Conservation (phyloP, 768 basidiomycete genomes). For the Butyriboletus loyo region DNA sequence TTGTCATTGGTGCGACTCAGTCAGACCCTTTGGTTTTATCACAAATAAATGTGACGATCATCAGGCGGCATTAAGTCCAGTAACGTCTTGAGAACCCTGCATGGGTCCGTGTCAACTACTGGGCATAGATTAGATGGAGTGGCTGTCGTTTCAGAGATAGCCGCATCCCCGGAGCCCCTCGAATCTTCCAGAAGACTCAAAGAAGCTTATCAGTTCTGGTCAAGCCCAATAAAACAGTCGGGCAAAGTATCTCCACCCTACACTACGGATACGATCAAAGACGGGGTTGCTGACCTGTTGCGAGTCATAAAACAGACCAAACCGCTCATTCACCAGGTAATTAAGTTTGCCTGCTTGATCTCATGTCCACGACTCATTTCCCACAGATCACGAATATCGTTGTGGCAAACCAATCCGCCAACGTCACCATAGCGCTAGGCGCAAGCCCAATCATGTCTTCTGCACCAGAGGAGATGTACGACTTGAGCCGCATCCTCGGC, state of each 20-base stretch:
- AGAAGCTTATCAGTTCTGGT: constrained; percentile 36
- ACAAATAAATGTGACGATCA: background rate
- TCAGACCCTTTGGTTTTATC: background rate
- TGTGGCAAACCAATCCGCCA: constrained; percentile 86
- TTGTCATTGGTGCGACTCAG: constrained; percentile 72
- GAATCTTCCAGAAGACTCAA: constrained; percentile 46
- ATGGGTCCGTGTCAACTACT: constrained; percentile 61
- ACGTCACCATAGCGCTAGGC: constrained; percentile 82
- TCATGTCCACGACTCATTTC: background rate
- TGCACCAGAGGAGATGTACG: constrained; percentile 75
- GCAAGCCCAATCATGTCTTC: constrained; percentile 96
- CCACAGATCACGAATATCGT: constrained; percentile 85
- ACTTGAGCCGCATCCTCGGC: constrained; percentile 62
- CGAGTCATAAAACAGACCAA: constrained; percentile 45
- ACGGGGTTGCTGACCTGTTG: constrained; percentile 49
- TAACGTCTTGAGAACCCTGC: constrained; percentile 73
- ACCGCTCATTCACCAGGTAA: constrained; percentile 82
- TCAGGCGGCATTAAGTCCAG: constrained; percentile 82
- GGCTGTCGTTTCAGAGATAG: constrained; percentile 87
- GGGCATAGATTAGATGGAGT: constrained; percentile 71
- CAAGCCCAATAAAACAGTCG: background rate
- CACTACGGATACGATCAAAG: constrained; percentile 37
- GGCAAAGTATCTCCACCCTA: constrained; percentile 9
- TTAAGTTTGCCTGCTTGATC: background rate
- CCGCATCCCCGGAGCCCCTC: constrained; percentile 57